phyloP scores from a whole-genome alignment of 129 eudicot genomes.

The Lactuca saligna region DNA sequence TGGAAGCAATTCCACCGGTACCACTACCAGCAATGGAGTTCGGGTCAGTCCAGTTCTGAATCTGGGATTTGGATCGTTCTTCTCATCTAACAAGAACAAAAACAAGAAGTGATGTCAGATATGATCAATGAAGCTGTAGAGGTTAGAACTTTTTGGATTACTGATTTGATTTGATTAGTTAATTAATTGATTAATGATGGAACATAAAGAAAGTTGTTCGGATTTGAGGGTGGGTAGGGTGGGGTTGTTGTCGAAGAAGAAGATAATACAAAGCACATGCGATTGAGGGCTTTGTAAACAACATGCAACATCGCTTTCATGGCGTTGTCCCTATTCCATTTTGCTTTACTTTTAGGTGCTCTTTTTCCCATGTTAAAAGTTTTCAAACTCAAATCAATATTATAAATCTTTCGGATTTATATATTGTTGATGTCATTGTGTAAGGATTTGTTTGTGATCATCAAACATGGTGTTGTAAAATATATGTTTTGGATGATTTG shows the following conservation, averaged over 20 bases:
- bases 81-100: constrained; percentile 55
- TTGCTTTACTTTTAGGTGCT: constrained; percentile 33
- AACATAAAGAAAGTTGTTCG: constrained; percentile 11
- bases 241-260: constrained; percentile 29
- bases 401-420: constrained; percentile 19
- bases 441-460: constrained; percentile 25
- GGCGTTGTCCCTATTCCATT: constrained; percentile 35
- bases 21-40: constrained; percentile 33
- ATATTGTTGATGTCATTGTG: constrained; percentile 20
- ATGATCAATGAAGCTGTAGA: neutral
- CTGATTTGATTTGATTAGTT: constrained; percentile 19
- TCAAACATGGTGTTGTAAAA: constrained; percentile 1
- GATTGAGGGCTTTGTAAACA: constrained; percentile 22
- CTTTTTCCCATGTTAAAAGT: constrained; percentile 11
- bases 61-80: constrained; percentile 72
- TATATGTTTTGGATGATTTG: constrained; percentile 8
- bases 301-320: constrained; percentile 47
- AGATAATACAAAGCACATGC: constrained; percentile 41
- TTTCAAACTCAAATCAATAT: constrained; percentile 1
- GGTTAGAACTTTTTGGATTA: constrained; percentile 15
- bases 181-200: constrained; percentile 8
- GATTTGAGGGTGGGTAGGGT: constrained; percentile 7
- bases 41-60: constrained; percentile 69
- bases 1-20: neutral
- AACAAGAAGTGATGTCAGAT: constrained; percentile 34